phyloP scores from a whole-genome alignment of 805 yeast genomes.

The Kazachstania taianensis region DNA sequence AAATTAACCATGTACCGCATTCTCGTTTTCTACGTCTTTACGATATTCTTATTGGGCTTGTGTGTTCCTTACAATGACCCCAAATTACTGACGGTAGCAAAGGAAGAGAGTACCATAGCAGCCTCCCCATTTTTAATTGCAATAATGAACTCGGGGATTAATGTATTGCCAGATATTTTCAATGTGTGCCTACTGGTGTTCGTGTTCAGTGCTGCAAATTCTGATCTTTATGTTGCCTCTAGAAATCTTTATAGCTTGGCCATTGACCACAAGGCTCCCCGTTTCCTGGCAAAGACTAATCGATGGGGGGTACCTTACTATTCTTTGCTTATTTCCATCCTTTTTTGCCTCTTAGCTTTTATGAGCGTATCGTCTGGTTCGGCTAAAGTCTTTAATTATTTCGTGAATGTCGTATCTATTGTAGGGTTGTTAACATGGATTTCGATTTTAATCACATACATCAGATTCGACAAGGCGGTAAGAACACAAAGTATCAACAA shows the following conservation, averaged over 20 bases:
- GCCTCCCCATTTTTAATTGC: slow-evolving; percentile 52
- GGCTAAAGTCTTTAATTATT: slow-evolving; percentile 44
- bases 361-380: slow-evolving; percentile 42
- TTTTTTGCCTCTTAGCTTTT: slow-evolving; percentile 46
- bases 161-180: slow-evolving; percentile 45
- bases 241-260: slow-evolving; percentile 44
- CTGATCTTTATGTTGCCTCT: slow-evolving; percentile 43
- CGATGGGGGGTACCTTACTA: slow-evolving; percentile 57
- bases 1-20: slow-evolving; percentile 63
- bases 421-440: slow-evolving; percentile 54
- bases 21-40: slow-evolving; percentile 44
- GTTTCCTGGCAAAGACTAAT: slow-evolving; percentile 44
- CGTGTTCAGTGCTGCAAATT: slow-evolving; percentile 36
- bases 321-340: slow-evolving; percentile 38
- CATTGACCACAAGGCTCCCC: slow-evolving; percentile 43
- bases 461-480: slow-evolving; percentile 51
- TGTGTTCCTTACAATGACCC: slow-evolving; percentile 44
- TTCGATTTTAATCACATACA: slow-evolving; percentile 42
- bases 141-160: slow-evolving; percentile 45
- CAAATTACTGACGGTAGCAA: slow-evolving; percentile 37
- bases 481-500: slow-evolving; percentile 36
- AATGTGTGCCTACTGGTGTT: slow-evolving; percentile 51
- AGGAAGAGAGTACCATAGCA: slow-evolving; percentile 31
- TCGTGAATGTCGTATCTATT: slow-evolving; percentile 52
- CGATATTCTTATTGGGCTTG: slow-evolving; percentile 48